Base-by-base conservation (phyloP, 495 filamentous ascomycete species). In the Wilcoxina mikolae region DNA sequence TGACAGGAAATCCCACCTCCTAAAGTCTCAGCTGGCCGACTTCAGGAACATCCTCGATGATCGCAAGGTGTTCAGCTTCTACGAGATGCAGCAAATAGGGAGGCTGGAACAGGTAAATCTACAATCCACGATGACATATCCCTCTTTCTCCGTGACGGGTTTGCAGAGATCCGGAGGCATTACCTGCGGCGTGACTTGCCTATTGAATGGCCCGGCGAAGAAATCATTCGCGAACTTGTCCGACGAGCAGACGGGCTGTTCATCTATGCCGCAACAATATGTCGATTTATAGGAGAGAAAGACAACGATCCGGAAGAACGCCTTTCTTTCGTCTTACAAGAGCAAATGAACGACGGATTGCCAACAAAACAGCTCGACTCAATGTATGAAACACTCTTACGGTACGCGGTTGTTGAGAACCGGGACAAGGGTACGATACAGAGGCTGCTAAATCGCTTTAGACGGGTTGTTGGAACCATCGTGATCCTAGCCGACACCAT, bases 211-310 rank as follows among this genome's bases (percentile, higher is more conserved):
- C 56, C 56, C 15, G 53, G 53, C 22, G 43, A 58, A 5, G 26
- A 49, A 10, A 50, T 25, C 20, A 43, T 58, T 18, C 4, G 12
- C 3, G 3, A 27, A 4, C 53, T 58, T 22, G 42, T 47, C 24
- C 7, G 50, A 22, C 50, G 26, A 51, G 53, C 56, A 24, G 27
- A 42, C 27, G 52, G 56, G 28, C 47, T 58, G 29, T 58, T 58
- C 53, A 56, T 58, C 56, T 58, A 55, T 41, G 56, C 53, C 17
- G 52, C 56, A 18, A 58, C 56, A 17, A 53, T 51, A 49, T 58
- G 56, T 33, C 53, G 56, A 22, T 58, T 58, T 39, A 55, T 58
- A 5, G 7, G 45, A 27, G 45, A 48, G 7, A 4, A 23, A 23
- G 4, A 48, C 18, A 7, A 5, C 4, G 4, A 7, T 48, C 45